A percentile compares a stretch with the other conserved stretches of the same genome.
Evolutionary conservation across 345 rosid genomes (phyloP).

Genomic region (Barbarea vulgaris): DNA sequence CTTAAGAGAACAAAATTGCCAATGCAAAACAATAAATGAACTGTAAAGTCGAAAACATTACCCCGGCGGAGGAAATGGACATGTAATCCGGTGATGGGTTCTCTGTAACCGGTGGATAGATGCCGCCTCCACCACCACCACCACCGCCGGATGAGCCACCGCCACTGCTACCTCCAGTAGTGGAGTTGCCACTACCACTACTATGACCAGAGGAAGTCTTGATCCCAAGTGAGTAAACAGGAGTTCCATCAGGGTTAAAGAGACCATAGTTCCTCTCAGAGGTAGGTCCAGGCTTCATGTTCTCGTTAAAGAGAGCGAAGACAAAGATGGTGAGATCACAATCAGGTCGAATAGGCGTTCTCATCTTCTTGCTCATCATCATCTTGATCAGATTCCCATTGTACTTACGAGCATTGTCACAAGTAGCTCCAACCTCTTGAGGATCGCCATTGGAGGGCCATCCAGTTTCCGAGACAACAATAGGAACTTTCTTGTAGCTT

Average conservation of each 20-base stretch:
- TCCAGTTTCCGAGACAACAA: slow-evolving; percentile 91
- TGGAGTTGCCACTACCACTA: slow-evolving; percentile 22
- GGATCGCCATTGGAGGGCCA: slow-evolving; percentile 97
- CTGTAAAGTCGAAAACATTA: slow-evolving; percentile 37
- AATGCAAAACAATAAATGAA: slow-evolving; percentile 16
- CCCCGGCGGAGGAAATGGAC: slow-evolving; percentile 57
- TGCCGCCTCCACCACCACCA: background rate
- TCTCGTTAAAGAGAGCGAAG: slow-evolving; percentile 95
- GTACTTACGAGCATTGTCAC: slow-evolving; percentile 84
- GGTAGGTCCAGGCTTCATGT: slow-evolving; percentile 93
- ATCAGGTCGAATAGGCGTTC: slow-evolving; percentile 84
- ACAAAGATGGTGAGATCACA: slow-evolving; percentile 74
- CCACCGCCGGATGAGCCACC: slow-evolving; percentile 31
- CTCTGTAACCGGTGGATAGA: slow-evolving; percentile 40
- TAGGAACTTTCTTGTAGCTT: slow-evolving; percentile 61
- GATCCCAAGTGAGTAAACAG: slow-evolving; percentile 68
- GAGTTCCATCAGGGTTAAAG: slow-evolving; percentile 87
- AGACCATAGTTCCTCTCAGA: slow-evolving; percentile 98
- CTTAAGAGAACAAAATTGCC: background rate
- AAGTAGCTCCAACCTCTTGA: slow-evolving; percentile 77
- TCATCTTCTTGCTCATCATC: slow-evolving; percentile 60
- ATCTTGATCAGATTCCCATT: slow-evolving; percentile 80
- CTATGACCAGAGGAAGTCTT: slow-evolving; percentile 31
- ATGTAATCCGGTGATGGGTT: slow-evolving; percentile 56
- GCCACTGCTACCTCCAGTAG: slow-evolving; percentile 20